phyloP scores from a whole-genome alignment of 768 basidiomycete genomes.

The Trametes gibbosa region DNA sequence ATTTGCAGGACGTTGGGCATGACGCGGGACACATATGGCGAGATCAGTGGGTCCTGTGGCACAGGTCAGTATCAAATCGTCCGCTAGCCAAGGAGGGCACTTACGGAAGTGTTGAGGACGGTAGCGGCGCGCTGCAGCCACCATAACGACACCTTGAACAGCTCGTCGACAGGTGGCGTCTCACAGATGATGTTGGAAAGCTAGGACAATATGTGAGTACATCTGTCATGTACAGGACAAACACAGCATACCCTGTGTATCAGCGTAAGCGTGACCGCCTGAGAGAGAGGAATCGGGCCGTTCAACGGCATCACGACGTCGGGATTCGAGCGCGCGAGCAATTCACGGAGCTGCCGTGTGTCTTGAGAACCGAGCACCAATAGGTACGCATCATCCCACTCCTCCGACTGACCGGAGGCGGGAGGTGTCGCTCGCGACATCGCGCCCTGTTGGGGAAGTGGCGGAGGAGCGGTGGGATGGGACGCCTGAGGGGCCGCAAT shows the following conservation, averaged over 20 bases:
- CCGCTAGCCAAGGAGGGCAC: conserved; percentile 21
- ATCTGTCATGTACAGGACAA: neutral
- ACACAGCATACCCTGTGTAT: conserved; percentile 66
- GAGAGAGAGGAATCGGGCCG: conserved; percentile 67
- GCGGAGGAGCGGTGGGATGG: conserved; percentile 72
- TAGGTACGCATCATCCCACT: conserved; percentile 85
- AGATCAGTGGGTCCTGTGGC: conserved; percentile 71
- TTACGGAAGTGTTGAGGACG: conserved; percentile 69
- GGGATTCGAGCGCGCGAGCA: conserved; percentile 71
- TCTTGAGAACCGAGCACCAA: conserved; percentile 77
- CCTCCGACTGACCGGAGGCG: conserved; percentile 59
- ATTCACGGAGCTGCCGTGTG: conserved; percentile 65
- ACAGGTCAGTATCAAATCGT: conserved; percentile 10
- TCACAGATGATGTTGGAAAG: conserved; percentile 74
- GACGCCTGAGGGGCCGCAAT: conserved; percentile 84
- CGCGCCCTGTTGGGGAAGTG: conserved; percentile 41
- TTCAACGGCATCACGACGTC: conserved; percentile 79
- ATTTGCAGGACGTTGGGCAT: conserved; percentile 75
- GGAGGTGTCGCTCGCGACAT: conserved; percentile 30
- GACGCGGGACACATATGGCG: conserved; percentile 78
- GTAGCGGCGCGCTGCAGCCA: conserved; percentile 79
- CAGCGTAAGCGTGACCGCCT: conserved; percentile 80
- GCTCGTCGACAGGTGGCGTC: conserved; percentile 72
- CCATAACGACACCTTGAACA: conserved; percentile 81
- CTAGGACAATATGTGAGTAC: conserved; percentile 35